These are phyloP conservation scores for Salicornia ramosissima DNA, from an alignment of 148 eudicot species.

Conservation along the genomic window DNA sequence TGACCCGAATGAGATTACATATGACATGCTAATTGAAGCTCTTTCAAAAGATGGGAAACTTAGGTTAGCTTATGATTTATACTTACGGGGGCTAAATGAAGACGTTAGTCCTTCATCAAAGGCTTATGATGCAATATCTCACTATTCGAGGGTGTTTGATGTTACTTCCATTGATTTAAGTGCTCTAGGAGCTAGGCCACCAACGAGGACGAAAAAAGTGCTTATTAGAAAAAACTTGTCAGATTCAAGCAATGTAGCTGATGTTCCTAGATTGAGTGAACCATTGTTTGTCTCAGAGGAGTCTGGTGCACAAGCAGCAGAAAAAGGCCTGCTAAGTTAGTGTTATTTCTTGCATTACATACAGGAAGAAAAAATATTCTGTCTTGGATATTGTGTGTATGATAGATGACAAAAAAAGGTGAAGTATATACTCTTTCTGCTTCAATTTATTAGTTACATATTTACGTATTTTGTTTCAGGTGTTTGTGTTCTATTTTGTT, in stretches of 20 bases:
- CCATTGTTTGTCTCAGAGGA: conserved; percentile 45
- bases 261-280: conserved; percentile 44
- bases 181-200: conserved; percentile 64
- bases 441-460: too few relatives aligned
- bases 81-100: conserved; percentile 52
- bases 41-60: conserved; percentile 82
- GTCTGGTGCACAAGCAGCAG: conserved; percentile 27
- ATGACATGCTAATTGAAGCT: conserved; percentile 67
- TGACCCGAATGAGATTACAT: conserved; percentile 67
- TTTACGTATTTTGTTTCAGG: too few relatives aligned
- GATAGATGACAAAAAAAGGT: background rate
- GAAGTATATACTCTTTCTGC: too few relatives aligned
- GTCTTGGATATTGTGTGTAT: background rate
- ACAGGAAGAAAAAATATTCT: too few relatives aligned
- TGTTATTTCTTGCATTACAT: background rate
- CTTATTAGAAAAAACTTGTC: conserved; percentile 34
- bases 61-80: conserved; percentile 72
- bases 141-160: conserved; percentile 36
- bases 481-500: too few relatives aligned
- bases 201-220: conserved; percentile 46
- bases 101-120: conserved; percentile 51
- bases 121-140: conserved; percentile 69
- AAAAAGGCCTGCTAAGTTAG: conserved; percentile 18
- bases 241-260: conserved; percentile 39
- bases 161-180: conserved; percentile 52